A percentile compares a stretch with the other conserved stretches of the same genome.
Conservation (phyloP, 2,329 filamentous ascomycete species). For the Trichophyton mentagrophytes region DNA sequence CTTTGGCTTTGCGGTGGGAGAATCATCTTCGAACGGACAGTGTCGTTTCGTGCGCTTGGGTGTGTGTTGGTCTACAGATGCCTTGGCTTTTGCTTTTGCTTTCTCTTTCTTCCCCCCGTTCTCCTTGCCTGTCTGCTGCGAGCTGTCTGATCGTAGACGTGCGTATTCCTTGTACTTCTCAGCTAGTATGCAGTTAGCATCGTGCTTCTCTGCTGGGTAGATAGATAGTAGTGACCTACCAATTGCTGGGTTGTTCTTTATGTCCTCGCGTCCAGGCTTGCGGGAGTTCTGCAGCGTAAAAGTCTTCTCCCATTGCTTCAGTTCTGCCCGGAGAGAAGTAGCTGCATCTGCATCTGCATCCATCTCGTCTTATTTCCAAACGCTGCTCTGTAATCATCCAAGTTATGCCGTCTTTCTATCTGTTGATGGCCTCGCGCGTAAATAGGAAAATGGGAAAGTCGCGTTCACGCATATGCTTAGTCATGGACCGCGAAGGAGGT, state of each 20-base stretch:
- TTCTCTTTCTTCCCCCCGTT: too few relatives aligned
- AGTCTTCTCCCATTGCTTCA: constrained; percentile 38
- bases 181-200: constrained; percentile 18
- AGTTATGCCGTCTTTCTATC: neutral
- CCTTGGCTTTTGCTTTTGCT: constrained; percentile 9
- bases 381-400: neutral
- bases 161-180: constrained; percentile 39
- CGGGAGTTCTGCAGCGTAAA: constrained; percentile 33
- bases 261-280: constrained; percentile 36
- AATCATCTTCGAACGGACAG: constrained; percentile 2
- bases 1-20: constrained; percentile 10
- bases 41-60: constrained; percentile 9
- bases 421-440: neutral
- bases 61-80: neutral
- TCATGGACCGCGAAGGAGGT: neutral
- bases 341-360: constrained; percentile 13
- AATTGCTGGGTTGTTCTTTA: constrained; percentile 34
- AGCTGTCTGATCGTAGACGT: constrained; percentile 24
- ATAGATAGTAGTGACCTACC: constrained; percentile 19
- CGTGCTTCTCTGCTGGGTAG: neutral
- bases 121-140: constrained; percentile 4
- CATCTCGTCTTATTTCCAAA: neutral
- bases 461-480: neutral
- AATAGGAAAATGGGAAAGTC: neutral
- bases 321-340: constrained; percentile 27